Base-by-base conservation (phyloP, 345 rosid genomes). In the Barbarea vulgaris region DNA sequence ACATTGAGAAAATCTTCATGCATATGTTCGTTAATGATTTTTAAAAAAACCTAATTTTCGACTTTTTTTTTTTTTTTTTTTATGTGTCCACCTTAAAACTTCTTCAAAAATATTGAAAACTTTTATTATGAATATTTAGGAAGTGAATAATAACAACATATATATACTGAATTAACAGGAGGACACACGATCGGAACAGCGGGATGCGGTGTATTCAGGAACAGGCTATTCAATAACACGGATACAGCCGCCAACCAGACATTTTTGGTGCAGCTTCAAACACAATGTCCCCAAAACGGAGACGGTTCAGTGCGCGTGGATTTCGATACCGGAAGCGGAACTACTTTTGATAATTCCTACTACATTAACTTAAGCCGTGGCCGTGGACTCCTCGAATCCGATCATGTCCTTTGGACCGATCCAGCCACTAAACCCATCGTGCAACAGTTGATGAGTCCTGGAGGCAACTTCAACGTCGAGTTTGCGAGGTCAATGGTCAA, bases 401-500 rank as follows among this genome's bases (percentile, higher is more conserved):
- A 85, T 28, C 83, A 77, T 36, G 56, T 53, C 5, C 58, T 87
- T 6, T 84, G 87, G 87, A 78, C 77, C 9, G 81, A 82, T 48
- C 61, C 79, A 65, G 76, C 87, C 28, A 84, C 87, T 54, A 72
- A 59, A 67, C 71, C 75, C 15, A 2, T 82, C 2, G 87, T 84
- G 42, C 82, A 80, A 42, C 81, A 80, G 5, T 80, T 84, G 77
- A 59, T 73, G 70, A 76, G 82, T n/a, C 42, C 82, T 2, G 58
- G 77, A 34, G 73, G 82, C 24, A 79, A 33, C 39, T 89, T 85
- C 68, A 77, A 73, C 60, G 65, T 15, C 7, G 90, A 89, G 73
- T 89, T 89, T 63, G 85, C 82, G 3, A 81, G 70, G 60, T 69
- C 95, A n/a, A 89, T 89, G 91, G 83, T 84, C 12, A 87, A 71